Percentiles rank a stretch among this genome's conserved stretches.
phyloP scores from a whole-genome alignment of 495 filamentous ascomycete genomes.

The Rhypophila decipiens region DNA sequence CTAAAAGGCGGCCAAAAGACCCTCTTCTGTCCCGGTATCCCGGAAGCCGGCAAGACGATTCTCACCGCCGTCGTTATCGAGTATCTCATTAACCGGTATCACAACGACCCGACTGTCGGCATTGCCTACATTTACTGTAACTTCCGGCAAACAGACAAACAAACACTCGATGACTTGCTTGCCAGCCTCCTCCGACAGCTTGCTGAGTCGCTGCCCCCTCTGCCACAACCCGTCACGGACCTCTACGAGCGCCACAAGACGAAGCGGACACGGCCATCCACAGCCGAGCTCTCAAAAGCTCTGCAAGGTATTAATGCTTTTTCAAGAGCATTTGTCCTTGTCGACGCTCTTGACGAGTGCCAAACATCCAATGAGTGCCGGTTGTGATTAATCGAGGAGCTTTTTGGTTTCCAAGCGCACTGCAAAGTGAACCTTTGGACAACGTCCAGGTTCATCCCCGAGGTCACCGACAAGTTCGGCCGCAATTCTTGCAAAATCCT shows the following conservation, averaged over 20 bases:
- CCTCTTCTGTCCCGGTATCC: constrained; percentile 33
- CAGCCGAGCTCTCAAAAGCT: constrained; percentile 12
- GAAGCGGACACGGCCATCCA: constrained; percentile 16
- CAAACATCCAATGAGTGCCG: constrained; percentile 2
- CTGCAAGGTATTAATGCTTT: constrained; percentile 16
- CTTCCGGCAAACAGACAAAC: constrained; percentile 22
- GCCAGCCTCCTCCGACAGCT: constrained; percentile 33
- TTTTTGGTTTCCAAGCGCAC: constrained; percentile 16
- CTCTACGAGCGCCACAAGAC: constrained; percentile 20
- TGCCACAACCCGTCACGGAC: constrained; percentile 17
- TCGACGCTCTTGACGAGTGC: constrained; percentile 48
- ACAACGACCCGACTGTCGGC: constrained; percentile 20
- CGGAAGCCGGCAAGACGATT: constrained; percentile 32
- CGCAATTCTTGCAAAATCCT: too few relatives aligned
- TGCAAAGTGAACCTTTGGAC: constrained; percentile 22
- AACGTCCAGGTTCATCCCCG: constrained; percentile 29
- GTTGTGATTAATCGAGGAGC: constrained; percentile 7
- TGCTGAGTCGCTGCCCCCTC: constrained; percentile 9
- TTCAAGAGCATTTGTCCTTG: constrained; percentile 31
- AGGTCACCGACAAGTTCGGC: constrained; percentile 9
- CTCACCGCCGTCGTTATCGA: constrained; percentile 31
- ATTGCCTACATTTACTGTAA: constrained; percentile 42
- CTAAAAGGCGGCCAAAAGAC: constrained; percentile 15
- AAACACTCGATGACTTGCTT: constrained; percentile 21
- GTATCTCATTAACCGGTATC: constrained; percentile 17